phyloP scores from a whole-genome alignment of 805 yeast genomes.

The Ogataea naganishii region DNA sequence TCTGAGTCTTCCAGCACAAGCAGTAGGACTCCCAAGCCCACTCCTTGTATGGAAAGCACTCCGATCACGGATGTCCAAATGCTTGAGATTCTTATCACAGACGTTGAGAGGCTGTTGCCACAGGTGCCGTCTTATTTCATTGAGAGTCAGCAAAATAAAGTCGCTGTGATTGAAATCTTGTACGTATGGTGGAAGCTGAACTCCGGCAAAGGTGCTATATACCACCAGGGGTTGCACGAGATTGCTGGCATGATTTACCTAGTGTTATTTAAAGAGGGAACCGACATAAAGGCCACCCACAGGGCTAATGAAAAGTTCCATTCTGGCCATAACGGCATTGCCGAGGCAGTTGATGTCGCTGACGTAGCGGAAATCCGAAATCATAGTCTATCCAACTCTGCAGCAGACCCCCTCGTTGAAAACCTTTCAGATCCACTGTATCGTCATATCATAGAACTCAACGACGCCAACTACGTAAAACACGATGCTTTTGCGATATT shows the following conservation, averaged over 20 bases:
- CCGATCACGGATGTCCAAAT: constrained; percentile 28
- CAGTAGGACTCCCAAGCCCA: neutral
- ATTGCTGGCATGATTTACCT: constrained; percentile 39
- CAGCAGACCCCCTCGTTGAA: too few relatives aligned
- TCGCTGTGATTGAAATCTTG: constrained; percentile 30
- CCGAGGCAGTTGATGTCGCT: neutral
- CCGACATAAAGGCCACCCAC: too few relatives aligned
- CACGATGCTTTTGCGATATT: constrained; percentile 37
- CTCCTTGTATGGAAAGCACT: neutral
- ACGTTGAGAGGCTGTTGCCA: constrained; percentile 46
- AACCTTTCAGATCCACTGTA: too few relatives aligned
- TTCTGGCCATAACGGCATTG: neutral
- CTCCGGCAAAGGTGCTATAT: constrained; percentile 20
- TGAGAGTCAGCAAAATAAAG: constrained; percentile 15
- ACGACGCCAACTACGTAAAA: constrained; percentile 26
- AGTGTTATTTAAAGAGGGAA: constrained; percentile 29
- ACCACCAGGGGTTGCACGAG: constrained; percentile 50
- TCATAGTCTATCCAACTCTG: too few relatives aligned
- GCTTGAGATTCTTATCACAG: constrained; percentile 35
- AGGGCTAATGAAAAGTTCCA: neutral
- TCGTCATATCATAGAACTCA: constrained; percentile 27
- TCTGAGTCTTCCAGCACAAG: too few relatives aligned
- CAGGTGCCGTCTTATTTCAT: constrained; percentile 24
- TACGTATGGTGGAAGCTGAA: constrained; percentile 43
- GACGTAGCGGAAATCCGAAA: too few relatives aligned